A percentile compares a stretch with the other conserved stretches of the same genome.
Conservation (phyloP, 768 basidiomycete genomes). For the Pulveroboletus ravenelii region DNA sequence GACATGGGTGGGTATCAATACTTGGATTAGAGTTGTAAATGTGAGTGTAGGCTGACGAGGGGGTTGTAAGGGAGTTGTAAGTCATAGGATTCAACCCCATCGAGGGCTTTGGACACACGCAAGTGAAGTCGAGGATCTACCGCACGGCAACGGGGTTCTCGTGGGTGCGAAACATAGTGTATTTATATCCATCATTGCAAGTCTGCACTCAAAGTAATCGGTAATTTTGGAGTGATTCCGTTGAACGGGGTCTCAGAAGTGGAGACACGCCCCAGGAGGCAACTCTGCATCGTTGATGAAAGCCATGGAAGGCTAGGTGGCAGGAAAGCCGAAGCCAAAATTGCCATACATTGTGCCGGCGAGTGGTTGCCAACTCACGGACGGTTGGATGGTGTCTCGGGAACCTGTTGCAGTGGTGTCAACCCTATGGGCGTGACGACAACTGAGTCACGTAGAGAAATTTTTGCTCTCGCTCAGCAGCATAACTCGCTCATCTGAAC, state of each 20-base stretch:
- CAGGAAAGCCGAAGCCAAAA: constrained; percentile 56
- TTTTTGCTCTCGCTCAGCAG: constrained; percentile 34
- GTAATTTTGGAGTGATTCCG: constrained; percentile 28
- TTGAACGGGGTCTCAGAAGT: constrained; percentile 47
- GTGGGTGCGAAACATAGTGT: constrained; percentile 36
- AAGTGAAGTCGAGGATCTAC: too few species aligned
- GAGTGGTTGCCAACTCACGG: constrained; percentile 23
- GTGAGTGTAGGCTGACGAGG: constrained; percentile 50
- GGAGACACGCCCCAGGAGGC: constrained; percentile 67
- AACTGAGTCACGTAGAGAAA: constrained; percentile 51
- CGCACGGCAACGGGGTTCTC: too few species aligned
- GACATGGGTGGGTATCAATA: constrained; percentile 47
- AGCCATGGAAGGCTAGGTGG: constrained; percentile 65
- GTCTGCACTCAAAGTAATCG: constrained; percentile 48
- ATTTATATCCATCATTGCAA: constrained; percentile 55
- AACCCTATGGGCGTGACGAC: constrained; percentile 65
- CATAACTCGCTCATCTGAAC: constrained; percentile 64
- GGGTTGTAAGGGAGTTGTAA: too few species aligned
- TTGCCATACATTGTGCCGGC: constrained; percentile 71
- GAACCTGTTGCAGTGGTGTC: too few species aligned
- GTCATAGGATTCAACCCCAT: constrained; percentile 55
- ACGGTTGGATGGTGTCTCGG: constrained; percentile 42
- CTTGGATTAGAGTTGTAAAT: not conserved
- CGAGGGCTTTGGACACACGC: too few species aligned
- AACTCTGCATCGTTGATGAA: constrained; percentile 49